A percentile compares a stretch with the other conserved stretches of the same genome.
phyloP scores from a whole-genome alignment of 2,329 filamentous ascomycete genomes.

The Colletotrichum sp. region DNA sequence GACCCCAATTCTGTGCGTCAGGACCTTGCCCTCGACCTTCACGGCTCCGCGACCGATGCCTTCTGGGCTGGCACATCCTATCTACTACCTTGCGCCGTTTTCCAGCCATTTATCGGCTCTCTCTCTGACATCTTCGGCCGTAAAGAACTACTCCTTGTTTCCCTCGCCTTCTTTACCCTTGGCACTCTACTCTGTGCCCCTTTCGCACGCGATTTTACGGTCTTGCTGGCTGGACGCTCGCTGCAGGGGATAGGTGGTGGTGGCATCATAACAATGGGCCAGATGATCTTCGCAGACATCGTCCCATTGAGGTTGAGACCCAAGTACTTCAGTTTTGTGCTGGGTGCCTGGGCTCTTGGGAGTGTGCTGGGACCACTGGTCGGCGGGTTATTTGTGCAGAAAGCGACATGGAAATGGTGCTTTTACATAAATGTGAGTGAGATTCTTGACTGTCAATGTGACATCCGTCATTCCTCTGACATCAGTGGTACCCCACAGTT shows the following conservation, averaged over 20 bases:
- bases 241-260: constrained; percentile 19
- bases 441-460: background rate
- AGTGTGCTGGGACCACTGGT: background rate
- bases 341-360: background rate
- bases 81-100: background rate
- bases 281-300: constrained; percentile 16
- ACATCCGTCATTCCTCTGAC: background rate
- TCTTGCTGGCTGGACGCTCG: constrained; percentile 4
- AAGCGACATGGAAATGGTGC: background rate
- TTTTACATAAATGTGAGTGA: background rate
- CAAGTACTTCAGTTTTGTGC: background rate
- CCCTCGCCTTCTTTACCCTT: background rate
- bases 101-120: background rate
- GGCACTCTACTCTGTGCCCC: background rate
- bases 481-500: background rate
- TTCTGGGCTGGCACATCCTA: background rate
- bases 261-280: constrained; percentile 15
- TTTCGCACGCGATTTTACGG: background rate
- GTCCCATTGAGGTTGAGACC: background rate
- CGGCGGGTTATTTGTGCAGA: background rate
- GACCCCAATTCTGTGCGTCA: background rate
- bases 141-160: background rate
- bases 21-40: background rate
- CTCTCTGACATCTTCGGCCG: background rate
- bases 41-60: background rate